These are phyloP conservation scores for Xylariaceae sp. DNA, from an alignment of 2,329 filamentous ascomycete genomes.

Conservation along the genomic window DNA sequence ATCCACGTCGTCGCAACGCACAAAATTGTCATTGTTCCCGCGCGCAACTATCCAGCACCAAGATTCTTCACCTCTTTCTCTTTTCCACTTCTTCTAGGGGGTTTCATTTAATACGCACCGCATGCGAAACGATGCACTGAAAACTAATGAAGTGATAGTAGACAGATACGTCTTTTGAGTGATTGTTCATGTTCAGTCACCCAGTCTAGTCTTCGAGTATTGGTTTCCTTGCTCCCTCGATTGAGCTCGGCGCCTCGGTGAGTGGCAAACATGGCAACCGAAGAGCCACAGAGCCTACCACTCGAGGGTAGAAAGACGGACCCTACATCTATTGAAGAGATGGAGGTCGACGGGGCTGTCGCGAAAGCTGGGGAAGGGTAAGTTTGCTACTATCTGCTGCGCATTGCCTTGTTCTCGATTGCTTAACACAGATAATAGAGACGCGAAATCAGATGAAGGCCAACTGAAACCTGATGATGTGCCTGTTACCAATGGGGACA, in stretches of 20 bases:
- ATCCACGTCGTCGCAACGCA: no score
- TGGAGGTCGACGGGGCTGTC: slow-evolving; percentile 56
- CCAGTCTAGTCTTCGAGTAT: slow-evolving; percentile 3
- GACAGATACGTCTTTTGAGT: neutral
- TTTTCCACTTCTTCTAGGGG: neutral
- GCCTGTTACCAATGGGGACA: slow-evolving; percentile 36
- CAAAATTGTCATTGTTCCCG: no score
- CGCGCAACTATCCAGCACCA: neutral
- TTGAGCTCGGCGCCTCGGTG: slow-evolving; percentile 24
- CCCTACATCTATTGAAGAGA: slow-evolving; percentile 43
- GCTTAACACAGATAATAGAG: slow-evolving; percentile 25
- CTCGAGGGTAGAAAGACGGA: slow-evolving; percentile 33
- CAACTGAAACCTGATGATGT: slow-evolving; percentile 26
- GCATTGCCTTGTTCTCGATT: neutral
- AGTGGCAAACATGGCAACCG: slow-evolving; percentile 44
- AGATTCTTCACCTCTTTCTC: neutral
- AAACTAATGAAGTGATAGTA: neutral
- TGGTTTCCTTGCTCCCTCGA: slow-evolving; percentile 8
- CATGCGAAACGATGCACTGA: neutral
- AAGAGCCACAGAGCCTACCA: slow-evolving; percentile 39
- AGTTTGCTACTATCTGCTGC: slow-evolving; percentile 46
- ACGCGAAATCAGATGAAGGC: slow-evolving; percentile 31
- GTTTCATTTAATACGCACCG: neutral
- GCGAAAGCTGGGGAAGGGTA: slow-evolving; percentile 60
- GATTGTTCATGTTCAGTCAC: slow-evolving; percentile 18